Evolutionary conservation across 2,329 filamentous ascomycete species (phyloP), one percentile per base, ranked within the genome.

Genomic region (Fusarium sp.): DNA sequence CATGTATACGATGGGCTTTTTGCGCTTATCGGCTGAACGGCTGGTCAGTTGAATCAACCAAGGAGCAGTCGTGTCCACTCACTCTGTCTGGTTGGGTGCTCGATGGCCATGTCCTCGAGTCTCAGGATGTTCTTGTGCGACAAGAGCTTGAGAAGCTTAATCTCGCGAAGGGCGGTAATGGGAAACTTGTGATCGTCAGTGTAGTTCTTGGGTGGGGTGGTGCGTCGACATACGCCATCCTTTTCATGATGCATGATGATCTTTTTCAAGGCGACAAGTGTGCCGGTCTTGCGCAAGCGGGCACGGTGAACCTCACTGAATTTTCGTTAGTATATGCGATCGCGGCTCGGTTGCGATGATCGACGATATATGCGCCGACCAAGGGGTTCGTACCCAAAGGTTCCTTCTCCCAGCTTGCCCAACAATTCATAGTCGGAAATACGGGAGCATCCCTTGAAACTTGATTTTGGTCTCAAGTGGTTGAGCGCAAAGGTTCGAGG

Each of bases 181-280:
- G 96, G 96, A 77, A 99, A 99, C 86, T 94, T 72, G 35, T 60
- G 21, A n/a, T 32, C 40, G 65, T 61, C 44, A 78, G 73, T 63
- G 37, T 60, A 28, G 33, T 47, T 46, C 30, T 52, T 59, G 33
- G 32, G 46, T 6, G 49, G 63, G 53, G 62, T 47, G 50, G 57
- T 60, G 49, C 35, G 30, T 43, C 44, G 33, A 84, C 91, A 77
- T 83, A 94, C 92, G 56, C 96, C 96, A 83, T 99, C 96, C 82
- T 98, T 98, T 85, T 99, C 96, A 82, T 98, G 97, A 82, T 98
- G 96, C 94, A 98, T 98, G 75, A 99, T 90, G 75, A 99, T 99
- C 88, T 98, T 98, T 86, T 99, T 99, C 79, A 99, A 83, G 8
- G 96, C 96, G 69, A 97, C 93, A 50, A 96, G 83, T 30, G 89